Conservation (phyloP, 2,329 filamentous ascomycete genomes). For the Clonostachys solani region DNA sequence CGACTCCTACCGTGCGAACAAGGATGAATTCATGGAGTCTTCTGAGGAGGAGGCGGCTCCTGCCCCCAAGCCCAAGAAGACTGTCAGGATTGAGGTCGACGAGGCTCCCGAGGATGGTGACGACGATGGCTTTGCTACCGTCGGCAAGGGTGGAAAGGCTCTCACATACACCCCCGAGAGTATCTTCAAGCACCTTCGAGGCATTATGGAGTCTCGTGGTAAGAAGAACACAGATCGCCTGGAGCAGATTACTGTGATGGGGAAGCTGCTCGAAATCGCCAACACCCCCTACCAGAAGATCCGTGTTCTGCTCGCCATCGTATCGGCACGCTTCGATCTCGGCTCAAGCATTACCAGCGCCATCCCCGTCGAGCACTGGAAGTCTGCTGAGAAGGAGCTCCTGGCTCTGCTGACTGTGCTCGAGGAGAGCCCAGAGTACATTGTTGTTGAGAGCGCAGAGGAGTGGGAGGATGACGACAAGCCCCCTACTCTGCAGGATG, state of each 20-base stretch:
- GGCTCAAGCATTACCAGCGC: conserved; percentile 71
- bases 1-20: conserved; percentile 79
- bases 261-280: conserved; percentile 88
- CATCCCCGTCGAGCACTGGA: conserved; percentile 97
- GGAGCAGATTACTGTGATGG: conserved; percentile 97
- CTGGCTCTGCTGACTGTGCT: conserved; percentile 72
- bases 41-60: conserved; percentile 65
- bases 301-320: conserved; percentile 83
- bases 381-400: conserved; percentile 85
- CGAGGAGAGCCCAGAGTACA: conserved; percentile 72
- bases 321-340: conserved; percentile 93
- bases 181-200: conserved; percentile 93
- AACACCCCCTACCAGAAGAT: conserved; percentile 91
- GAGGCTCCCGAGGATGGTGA: conserved; percentile 51
- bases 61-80: conserved; percentile 40
- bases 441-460: conserved; percentile 88
- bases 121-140: conserved; percentile 83
- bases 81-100: conserved; percentile 29
- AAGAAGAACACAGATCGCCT: conserved; percentile 97
- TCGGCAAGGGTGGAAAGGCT: conserved; percentile 84
- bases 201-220: conserved; percentile 91
- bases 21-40: conserved; percentile 83
- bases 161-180: conserved; percentile 94
- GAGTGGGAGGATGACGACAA: conserved; percentile 99
- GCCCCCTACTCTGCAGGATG: conserved; percentile 66